phyloP scores from a whole-genome alignment of 768 basidiomycete genomes.

The Guyanaporus albipodus region DNA sequence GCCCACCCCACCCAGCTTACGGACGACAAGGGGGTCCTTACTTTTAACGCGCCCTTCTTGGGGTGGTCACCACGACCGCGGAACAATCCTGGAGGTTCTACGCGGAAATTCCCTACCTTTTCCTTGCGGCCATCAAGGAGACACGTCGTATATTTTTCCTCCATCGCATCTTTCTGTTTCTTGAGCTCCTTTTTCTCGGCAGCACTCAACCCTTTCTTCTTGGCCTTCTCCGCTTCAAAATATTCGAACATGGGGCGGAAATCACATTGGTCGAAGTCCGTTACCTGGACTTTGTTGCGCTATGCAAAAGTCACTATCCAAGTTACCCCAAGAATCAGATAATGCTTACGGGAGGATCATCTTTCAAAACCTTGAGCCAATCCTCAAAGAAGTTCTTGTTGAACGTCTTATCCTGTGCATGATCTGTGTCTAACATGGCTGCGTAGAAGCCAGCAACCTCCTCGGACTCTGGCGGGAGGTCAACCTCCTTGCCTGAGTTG shows the following conservation, averaged over 20 bases:
- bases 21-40: constrained; percentile 30
- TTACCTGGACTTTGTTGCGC: constrained; percentile 74
- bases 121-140: constrained; percentile 95
- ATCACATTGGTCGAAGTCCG: constrained; percentile 77
- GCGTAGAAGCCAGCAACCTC: constrained; percentile 97
- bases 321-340: constrained; percentile 6
- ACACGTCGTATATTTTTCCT: constrained; percentile 82
- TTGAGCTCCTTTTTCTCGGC: constrained; percentile 92
- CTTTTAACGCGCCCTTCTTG: constrained; percentile 94
- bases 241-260: constrained; percentile 93
- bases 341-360: constrained; percentile 75
- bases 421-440: constrained; percentile 88
- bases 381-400: constrained; percentile 96
- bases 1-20: neutral
- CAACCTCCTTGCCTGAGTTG: constrained; percentile 64
- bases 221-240: constrained; percentile 88
- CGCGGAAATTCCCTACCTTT: constrained; percentile 96
- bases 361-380: constrained; percentile 72
- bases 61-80: constrained; percentile 98
- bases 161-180: constrained; percentile 76
- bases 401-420: constrained; percentile 84
- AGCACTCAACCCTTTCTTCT: constrained; percentile 80
- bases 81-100: constrained; percentile 98
- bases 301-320: constrained; percentile 26
- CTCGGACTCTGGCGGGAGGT: constrained; percentile 82